Evolutionary conservation across 805 yeast genomes (phyloP), one percentile per base, ranked within the genome.

Genomic region (Barnettozyma botsteinii): DNA sequence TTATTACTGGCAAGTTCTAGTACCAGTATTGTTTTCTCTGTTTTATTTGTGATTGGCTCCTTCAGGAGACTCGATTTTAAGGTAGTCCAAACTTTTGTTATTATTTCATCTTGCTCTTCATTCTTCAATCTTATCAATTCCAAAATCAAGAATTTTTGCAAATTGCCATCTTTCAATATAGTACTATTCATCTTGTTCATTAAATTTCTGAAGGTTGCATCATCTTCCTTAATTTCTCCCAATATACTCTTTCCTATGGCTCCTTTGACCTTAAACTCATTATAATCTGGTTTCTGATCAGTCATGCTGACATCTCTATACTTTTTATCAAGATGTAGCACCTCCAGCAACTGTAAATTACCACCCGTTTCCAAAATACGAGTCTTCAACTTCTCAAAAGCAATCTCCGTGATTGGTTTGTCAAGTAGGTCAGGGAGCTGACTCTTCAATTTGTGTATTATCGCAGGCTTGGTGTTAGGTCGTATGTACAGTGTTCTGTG

Each of bases 311-410:
- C n/a, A n/a, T n/a, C n/a, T n/a, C n/a, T n/a, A 13, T 29, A 19
- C 20, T 40, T 39, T 8, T 21, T 4, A 10, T 42, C 35, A 22
- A 42, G 26, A 13, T 26, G 20, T 3, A 45, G 5, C 7, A 45
- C 23, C 21, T 45, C 48, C 3, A 31, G 15, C 5, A 33, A 14
- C 11, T 32, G 36, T 17, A 45, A 23, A 35, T 45, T 45, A 15
- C 46, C 49, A 29, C 40, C 48, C 2, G 48, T 45, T 17, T 42
- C 42, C 11, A 24, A 5, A 7, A 45, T 36, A 31, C 45, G 31
- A 15, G 14, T 13, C 17, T 12, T 24, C 23, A 23, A 17, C 2
- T 4, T 24, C 15, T 24, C 8, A 21, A 7, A 21, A 7, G 31
- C 14, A 28, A 7, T 5, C 27, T 31, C 23, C n/a, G 10, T 31